Conservation (phyloP, 2,329 filamentous ascomycete species). For the Fusarium stilboides region DNA sequence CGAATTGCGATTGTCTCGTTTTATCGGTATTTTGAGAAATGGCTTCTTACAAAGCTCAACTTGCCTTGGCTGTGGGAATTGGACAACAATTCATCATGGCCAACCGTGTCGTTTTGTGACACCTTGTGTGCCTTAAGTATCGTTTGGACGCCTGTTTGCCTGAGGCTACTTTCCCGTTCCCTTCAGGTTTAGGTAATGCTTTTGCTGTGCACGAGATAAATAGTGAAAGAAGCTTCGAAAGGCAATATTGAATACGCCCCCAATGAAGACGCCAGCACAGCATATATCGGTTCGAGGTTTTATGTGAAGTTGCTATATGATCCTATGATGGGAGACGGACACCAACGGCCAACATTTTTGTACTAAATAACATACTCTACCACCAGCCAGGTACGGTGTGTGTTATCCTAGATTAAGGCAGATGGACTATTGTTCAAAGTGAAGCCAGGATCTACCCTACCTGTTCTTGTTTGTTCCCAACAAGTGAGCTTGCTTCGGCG, state of each 20-base stretch:
- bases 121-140: constrained; percentile 2
- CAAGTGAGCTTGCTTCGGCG: neutral
- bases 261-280: neutral
- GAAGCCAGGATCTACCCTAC: neutral
- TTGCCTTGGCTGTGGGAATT: neutral
- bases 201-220: too few species aligned
- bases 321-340: too few species aligned
- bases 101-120: constrained; percentile 19
- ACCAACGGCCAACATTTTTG: too few species aligned
- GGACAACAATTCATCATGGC: constrained; percentile 15
- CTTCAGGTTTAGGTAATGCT: too few species aligned
- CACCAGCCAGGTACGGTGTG: too few species aligned
- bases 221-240: neutral
- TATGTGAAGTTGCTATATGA: too few species aligned
- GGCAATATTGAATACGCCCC: neutral
- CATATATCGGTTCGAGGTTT: neutral
- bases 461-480: neutral
- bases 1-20: neutral
- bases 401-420: too few species aligned
- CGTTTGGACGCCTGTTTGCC: constrained; percentile 13
- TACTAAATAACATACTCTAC: too few species aligned
- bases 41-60: neutral
- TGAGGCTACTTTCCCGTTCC: constrained; percentile 7
- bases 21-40: neutral
- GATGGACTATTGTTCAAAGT: too few species aligned